Base-by-base conservation (phyloP, 2,329 filamentous ascomycete genomes). In the Trichophyton schoenleinii region DNA sequence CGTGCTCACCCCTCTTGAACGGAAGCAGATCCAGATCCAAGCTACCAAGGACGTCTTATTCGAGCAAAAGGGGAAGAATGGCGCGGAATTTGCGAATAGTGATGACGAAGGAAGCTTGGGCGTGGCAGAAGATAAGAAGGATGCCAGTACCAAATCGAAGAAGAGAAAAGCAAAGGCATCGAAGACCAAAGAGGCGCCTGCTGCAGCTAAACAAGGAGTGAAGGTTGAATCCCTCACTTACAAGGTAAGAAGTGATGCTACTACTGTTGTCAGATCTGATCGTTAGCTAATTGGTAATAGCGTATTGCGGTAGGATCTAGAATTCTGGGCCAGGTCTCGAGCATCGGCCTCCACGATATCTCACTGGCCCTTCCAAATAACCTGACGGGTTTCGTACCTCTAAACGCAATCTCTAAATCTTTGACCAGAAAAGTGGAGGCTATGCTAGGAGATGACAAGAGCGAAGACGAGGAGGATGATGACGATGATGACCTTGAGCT, bases 1-100 rank as follows among this genome's bases (percentile, higher is more conserved):
- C 70, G 81, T 96, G 59, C 78, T 99, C 71, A 96, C 94, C 1
- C 91, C 94, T 20, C 79, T 99, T 59, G 94, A 99, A 73, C 88
- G 95, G 72, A 96, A 96, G 77, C 90, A 97, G 75, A 97, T 99
- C 65, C 87, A 94, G 69, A 87, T 95, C 62, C 88, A 97, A 74
- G 94, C 94, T 53, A 94, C 88, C 70, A 86, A 87, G 68, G 94
- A 99, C 78, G 94, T 91, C 46, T 78, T 95, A 44, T 94, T 92
- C 71, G 94, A 97, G 74, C 87, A 95, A 68, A 82, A 87, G 67
- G 83, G 83, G 57, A 76, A 78, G 58, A 79, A 80, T 61, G 75
- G 76, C 49, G 70, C 74, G 31, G 79, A 81, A 64, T 78, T 77
- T 60, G 65, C 68, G 48, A 75, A 67, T 44, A 55, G 58, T 42